A percentile compares a stretch with the other conserved stretches of the same genome.
Conservation (phyloP, 192 early-diverging fungal species). For the Allomyces macrogynus region DNA sequence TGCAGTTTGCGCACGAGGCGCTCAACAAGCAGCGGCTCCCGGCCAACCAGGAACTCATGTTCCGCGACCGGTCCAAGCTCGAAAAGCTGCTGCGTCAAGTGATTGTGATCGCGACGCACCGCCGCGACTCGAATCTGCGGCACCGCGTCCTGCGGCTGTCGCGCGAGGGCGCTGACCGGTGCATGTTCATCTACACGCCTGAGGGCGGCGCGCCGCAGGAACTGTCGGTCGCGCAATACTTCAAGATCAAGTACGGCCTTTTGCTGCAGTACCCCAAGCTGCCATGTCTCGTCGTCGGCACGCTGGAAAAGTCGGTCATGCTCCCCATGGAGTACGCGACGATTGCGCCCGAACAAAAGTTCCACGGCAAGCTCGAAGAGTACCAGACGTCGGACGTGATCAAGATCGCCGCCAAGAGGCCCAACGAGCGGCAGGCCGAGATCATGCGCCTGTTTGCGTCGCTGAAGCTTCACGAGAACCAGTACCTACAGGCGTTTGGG, state of each 20-base stretch:
- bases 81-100: too few relatives aligned
- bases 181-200: conserved; percentile 41
- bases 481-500: conserved; percentile 55
- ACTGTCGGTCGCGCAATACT: conserved; percentile 59
- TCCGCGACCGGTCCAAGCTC: too few relatives aligned
- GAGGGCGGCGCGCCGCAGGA: conserved; percentile 3
- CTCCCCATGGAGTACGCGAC: conserved; percentile 84
- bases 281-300: conserved; percentile 53
- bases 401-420: conserved; percentile 67
- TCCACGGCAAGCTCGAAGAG: conserved; percentile 63
- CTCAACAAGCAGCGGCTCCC: too few relatives aligned
- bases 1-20: conserved; percentile 32
- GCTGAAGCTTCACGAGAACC: conserved; percentile 41
- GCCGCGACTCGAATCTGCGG: too few relatives aligned
- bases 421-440: conserved; percentile 68
- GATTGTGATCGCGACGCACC: too few relatives aligned
- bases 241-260: conserved; percentile 46
- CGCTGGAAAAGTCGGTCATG: conserved; percentile 27
- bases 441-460: conserved; percentile 25
- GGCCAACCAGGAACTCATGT: too few relatives aligned
- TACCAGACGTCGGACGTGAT: conserved; percentile 87
- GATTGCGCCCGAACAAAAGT: conserved; percentile 62
- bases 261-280: conserved; percentile 53
- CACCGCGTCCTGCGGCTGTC: conserved; percentile 19
- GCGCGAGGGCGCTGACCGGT: conserved; percentile 34